phyloP scores from a whole-genome alignment of 176 grass and related monocot species.

The Leersia perrieri region DNA sequence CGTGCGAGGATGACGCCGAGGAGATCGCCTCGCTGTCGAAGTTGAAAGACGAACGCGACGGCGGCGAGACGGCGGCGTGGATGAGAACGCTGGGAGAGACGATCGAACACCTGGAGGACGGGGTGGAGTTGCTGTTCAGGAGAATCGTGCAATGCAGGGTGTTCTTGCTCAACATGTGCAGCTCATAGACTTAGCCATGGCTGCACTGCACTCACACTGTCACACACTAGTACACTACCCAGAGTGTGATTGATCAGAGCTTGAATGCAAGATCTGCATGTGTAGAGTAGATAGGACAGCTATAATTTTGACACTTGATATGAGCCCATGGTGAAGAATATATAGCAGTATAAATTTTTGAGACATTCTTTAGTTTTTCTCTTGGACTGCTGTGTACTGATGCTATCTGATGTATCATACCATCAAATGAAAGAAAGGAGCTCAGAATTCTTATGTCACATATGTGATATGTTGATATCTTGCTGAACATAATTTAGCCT shows the following conservation, averaged over 20 bases:
- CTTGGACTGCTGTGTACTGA: not conserved
- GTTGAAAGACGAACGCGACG: too few relatives aligned
- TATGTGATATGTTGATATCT: not conserved
- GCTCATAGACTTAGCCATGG: not conserved
- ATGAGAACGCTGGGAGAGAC: conserved; percentile 36
- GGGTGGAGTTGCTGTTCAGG: conserved; percentile 46
- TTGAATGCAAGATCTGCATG: not conserved
- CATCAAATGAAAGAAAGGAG: not conserved
- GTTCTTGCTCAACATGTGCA: conserved; percentile 46
- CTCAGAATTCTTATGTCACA: not conserved
- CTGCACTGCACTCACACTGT: too few relatives aligned
- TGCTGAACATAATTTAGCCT: not conserved
- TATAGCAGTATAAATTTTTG: not conserved
- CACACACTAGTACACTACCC: not conserved
- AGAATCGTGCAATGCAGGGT: conserved; percentile 47
- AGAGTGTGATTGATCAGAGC: not conserved
- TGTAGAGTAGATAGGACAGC: not conserved
- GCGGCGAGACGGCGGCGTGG: conserved; percentile 4
- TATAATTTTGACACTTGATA: conserved; percentile 32
- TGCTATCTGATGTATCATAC: not conserved
- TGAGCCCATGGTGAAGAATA: not conserved
- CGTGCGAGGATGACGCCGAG: conserved; percentile 26
- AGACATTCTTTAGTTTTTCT: not conserved
- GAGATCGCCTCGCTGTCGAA: not conserved
- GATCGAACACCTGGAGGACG: conserved; percentile 41